A percentile compares a stretch with the other conserved stretches of the same genome.
Conservation (phyloP, 768 basidiomycete genomes). For the Trametes cingulata region DNA sequence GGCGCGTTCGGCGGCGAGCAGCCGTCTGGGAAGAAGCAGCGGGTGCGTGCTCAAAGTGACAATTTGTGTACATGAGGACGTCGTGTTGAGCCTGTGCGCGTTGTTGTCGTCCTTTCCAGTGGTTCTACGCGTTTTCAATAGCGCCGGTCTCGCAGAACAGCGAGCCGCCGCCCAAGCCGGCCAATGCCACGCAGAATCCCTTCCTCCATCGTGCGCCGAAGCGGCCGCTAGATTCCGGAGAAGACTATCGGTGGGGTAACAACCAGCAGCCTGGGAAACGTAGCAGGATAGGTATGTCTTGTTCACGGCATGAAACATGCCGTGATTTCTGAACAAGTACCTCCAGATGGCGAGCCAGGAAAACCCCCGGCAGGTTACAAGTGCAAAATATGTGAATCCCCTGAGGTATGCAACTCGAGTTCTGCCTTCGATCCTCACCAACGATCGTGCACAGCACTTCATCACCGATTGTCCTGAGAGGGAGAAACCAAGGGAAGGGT, state of each 20-base stretch:
- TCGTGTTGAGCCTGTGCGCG: background rate
- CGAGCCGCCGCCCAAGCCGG: slow-evolving; percentile 45
- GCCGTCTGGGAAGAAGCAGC: slow-evolving; percentile 70
- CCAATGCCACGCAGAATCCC: slow-evolving; percentile 72
- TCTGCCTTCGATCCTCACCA: background rate
- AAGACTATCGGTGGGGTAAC: slow-evolving; percentile 70
- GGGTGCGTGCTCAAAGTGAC: slow-evolving; percentile 51
- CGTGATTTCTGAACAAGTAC: no score
- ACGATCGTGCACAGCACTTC: slow-evolving; percentile 55
- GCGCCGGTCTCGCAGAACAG: slow-evolving; percentile 45
- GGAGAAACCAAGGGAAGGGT: slow-evolving; percentile 76
- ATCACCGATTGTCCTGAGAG: slow-evolving; percentile 77
- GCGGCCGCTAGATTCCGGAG: slow-evolving; percentile 48
- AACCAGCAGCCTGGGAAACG: slow-evolving; percentile 60
- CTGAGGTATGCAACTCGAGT: slow-evolving; percentile 52
- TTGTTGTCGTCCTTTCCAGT: slow-evolving; percentile 47
- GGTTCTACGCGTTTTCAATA: slow-evolving; percentile 97
- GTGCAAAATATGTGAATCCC: slow-evolving; percentile 74
- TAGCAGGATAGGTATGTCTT: slow-evolving; percentile 49
- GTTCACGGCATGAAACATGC: no score
- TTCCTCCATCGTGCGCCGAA: slow-evolving; percentile 53
- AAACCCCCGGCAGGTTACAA: slow-evolving; percentile 74
- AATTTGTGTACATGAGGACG: background rate
- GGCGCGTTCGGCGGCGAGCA: slow-evolving; percentile 80
- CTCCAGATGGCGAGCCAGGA: slow-evolving; percentile 42